Percentiles rank a stretch among this genome's conserved stretches.
These are phyloP conservation scores for Xylaria sp. DNA, from an alignment of 2,329 filamentous ascomycete genomes.

Conservation along the genomic window DNA sequence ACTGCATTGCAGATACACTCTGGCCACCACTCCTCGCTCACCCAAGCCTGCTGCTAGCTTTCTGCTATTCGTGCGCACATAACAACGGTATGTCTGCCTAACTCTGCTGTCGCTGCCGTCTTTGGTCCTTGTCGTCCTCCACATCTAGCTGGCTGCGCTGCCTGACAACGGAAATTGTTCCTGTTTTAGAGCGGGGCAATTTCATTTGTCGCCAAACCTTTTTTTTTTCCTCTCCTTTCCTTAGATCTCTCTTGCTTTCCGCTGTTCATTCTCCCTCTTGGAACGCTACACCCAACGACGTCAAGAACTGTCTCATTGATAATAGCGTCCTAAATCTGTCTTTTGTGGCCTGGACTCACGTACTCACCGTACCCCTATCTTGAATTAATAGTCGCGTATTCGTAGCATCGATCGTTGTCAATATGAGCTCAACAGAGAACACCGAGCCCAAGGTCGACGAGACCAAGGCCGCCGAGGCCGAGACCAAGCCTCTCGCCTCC, in stretches of 20 bases:
- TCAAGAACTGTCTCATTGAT: neutral
- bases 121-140: neutral
- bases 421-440: constrained; percentile 62
- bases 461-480: constrained; percentile 53
- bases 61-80: constrained; percentile 22
- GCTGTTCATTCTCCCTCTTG: neutral
- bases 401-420: constrained; percentile 39
- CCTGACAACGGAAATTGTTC: constrained; percentile 24
- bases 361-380: constrained; percentile 1
- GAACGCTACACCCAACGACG: neutral
- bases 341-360: constrained; percentile 18
- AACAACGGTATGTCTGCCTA: constrained; percentile 36
- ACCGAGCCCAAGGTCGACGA: constrained; percentile 62
- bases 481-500: constrained; percentile 60
- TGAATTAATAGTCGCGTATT: constrained; percentile 15
- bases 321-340: constrained; percentile 25
- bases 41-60: constrained; percentile 15
- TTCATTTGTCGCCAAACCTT: constrained; percentile 16
- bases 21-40: constrained; percentile 19
- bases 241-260: neutral
- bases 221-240: constrained; percentile 7
- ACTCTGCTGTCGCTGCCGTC: constrained; percentile 21
- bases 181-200: constrained; percentile 29
- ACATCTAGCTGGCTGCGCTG: constrained; percentile 20
- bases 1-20: constrained; percentile 28